Evolutionary conservation across 371 early-diverging fungal species (phyloP).

Genomic region (Circinella umbellata): DNA sequence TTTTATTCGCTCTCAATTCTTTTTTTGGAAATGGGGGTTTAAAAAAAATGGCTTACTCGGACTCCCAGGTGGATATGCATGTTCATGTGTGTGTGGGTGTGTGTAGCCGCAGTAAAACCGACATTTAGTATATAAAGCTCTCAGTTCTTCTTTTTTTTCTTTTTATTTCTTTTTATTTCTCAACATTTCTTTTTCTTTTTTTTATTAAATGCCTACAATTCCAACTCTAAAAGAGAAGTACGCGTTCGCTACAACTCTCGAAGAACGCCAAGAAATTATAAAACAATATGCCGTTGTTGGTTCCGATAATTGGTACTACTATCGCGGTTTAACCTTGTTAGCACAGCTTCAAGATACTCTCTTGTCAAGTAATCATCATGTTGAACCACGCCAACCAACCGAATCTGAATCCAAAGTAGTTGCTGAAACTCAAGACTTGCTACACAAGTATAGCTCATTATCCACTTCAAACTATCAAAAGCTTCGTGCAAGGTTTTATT

Average conservation of each 20-base stretch:
- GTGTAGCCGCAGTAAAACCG: neutral
- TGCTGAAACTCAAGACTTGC: conserved; percentile 18
- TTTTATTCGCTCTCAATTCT: neutral
- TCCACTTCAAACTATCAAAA: neutral
- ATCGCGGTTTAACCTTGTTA: conserved; percentile 39
- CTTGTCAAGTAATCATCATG: neutral
- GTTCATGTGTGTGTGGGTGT: neutral
- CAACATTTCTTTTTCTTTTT: conserved; percentile 5
- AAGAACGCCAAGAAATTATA: conserved; percentile 20
- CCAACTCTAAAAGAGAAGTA: conserved; percentile 23
- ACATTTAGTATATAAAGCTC: no score
- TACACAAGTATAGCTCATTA: neutral
- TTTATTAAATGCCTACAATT: conserved; percentile 11
- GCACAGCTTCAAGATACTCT: conserved; percentile 30
- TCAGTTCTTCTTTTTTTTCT: neutral
- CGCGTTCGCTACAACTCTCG: conserved; percentile 22
- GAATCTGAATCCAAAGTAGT: conserved; percentile 27
- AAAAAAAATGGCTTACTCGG: no score
- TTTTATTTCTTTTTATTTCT: conserved; percentile 10
- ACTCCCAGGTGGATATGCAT: no score
- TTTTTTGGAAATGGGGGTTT: neutral
- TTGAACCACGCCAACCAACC: conserved; percentile 28
- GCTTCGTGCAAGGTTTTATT: conserved; percentile 38
- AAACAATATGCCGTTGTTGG: conserved; percentile 24
- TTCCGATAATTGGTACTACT: conserved; percentile 42